Evolutionary conservation across 2,329 filamentous ascomycete species (phyloP), one percentile per base, ranked within the genome.

Genomic region (Xylaria hypoxylon): DNA sequence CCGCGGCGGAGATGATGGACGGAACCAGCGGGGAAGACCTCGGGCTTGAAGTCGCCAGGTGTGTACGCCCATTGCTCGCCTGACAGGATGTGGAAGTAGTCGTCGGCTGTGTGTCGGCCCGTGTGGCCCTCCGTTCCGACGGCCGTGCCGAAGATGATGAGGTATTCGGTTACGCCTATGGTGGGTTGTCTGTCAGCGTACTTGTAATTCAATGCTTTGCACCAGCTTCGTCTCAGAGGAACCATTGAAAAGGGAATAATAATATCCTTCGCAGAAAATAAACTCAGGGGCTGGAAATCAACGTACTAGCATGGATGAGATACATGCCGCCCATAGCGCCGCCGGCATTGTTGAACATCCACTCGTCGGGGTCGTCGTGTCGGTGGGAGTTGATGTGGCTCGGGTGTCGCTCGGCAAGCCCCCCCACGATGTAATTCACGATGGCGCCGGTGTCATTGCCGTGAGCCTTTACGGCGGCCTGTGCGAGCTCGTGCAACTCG

Each of bases 271-370:
- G 11, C 13, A 38, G 10, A 19, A 3, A 10, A 5, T 11, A 17
- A 22, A 28, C 35, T 52, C 24, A 19, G 35, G 22, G 8, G 33
- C 31, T 5, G 35, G 51, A 42, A 19, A 40, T 33, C 45, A 15
- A 83, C 88, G 78, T 79, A 91, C 91, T 94, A 66, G 93, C 92
- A 77, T 96, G 93, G 74, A 96, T 90, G 71, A 96, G 90, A 79
- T 93, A 94, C 93, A 96, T 96, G 75, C 87, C 92, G 62, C 93
- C 93, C 93, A 96, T 97, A 59, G 93, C 93, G 70, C 93, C 93
- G 59, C 93, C 93, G 58, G 93, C 93, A 76, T 96, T 96, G 85
- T 96, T 97, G 75, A 97, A 95, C 51, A 96, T 85, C 93, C 93
- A 97, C 79, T 95, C 91, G 81, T 95, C 88, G 65, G 66, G 35